Evolutionary conservation across 2,329 filamentous ascomycete species (phyloP).

Genomic region (Colletotrichum sp.): DNA sequence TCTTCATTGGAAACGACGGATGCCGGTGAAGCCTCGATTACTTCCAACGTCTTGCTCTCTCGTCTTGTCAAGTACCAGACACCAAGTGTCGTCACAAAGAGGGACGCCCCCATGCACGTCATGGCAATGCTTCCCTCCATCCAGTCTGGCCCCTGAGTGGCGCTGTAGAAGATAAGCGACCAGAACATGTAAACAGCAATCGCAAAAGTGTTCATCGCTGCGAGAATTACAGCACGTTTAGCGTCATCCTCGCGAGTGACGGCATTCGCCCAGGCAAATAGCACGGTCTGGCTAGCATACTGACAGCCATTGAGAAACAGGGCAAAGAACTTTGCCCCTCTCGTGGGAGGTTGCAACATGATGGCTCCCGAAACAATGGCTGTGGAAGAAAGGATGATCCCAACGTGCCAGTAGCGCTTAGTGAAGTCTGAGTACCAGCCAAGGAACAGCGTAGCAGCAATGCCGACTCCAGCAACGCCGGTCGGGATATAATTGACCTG

Average conservation of each 20-base stretch:
- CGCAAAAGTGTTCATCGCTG: background rate
- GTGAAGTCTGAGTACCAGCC: background rate
- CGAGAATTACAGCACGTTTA: background rate
- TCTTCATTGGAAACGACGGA: background rate
- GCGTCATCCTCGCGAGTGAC: background rate
- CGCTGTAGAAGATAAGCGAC: background rate
- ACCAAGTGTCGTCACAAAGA: background rate
- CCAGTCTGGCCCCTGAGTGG: background rate
- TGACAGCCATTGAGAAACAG: background rate
- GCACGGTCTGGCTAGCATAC: background rate
- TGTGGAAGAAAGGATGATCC: background rate
- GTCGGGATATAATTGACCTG: background rate
- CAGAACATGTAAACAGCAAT: background rate
- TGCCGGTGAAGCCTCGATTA: background rate
- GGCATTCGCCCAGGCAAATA: background rate
- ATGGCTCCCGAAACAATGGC: background rate
- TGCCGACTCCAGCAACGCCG: background rate
- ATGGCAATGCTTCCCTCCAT: background rate
- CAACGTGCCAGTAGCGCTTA: background rate
- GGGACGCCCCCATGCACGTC: background rate
- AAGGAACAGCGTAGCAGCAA: background rate
- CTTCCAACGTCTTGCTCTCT: background rate
- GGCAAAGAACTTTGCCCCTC: background rate
- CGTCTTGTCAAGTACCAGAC: background rate
- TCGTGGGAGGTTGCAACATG: background rate